Conservation (phyloP, 306 rosid genomes). For the Betula pendula region DNA sequence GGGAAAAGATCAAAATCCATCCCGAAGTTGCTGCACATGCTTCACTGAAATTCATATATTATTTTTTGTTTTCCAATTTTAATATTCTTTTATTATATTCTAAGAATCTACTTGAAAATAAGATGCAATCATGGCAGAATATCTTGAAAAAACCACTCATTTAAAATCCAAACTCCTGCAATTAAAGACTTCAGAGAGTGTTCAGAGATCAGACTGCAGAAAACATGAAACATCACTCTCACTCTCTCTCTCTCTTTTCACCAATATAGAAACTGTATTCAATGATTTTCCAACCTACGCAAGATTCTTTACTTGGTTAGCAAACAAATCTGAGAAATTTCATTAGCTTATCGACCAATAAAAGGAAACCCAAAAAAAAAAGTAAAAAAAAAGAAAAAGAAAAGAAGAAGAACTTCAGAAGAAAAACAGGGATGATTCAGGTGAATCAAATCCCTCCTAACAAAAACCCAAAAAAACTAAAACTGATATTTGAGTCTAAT, state of each 20-base stretch:
- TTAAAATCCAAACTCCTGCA: constrained; percentile 43
- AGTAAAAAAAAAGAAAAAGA: not conserved
- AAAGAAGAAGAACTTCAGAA: constrained; percentile 11
- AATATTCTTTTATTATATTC: constrained; percentile 27
- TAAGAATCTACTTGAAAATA: constrained; percentile 52
- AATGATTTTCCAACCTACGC: constrained; percentile 31
- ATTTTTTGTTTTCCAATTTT: constrained; percentile 28
- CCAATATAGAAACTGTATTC: constrained; percentile 34
- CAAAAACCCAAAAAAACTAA: constrained; percentile 29
- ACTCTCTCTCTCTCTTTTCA: constrained; percentile 9
- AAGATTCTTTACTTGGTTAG: constrained; percentile 37
- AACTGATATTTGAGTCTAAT: constrained; percentile 35
- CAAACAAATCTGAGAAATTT: constrained; percentile 46
- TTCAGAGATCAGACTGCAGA: constrained; percentile 62
- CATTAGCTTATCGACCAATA: constrained; percentile 47
- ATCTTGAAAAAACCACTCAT: constrained; percentile 53
- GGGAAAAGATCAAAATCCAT: constrained; percentile 46
- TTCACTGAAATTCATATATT: constrained; percentile 58
- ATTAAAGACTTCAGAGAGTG: constrained; percentile 48
- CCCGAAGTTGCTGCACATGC: constrained; percentile 57
- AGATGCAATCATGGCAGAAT: constrained; percentile 60
- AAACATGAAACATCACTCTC: constrained; percentile 65
- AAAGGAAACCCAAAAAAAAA: constrained; percentile 28
- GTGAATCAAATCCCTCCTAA: constrained; percentile 32
- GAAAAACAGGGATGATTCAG: constrained; percentile 34